Evolutionary conservation across 1,139 yeast species (phyloP).

Genomic region (Debaryomyces fabryi): DNA sequence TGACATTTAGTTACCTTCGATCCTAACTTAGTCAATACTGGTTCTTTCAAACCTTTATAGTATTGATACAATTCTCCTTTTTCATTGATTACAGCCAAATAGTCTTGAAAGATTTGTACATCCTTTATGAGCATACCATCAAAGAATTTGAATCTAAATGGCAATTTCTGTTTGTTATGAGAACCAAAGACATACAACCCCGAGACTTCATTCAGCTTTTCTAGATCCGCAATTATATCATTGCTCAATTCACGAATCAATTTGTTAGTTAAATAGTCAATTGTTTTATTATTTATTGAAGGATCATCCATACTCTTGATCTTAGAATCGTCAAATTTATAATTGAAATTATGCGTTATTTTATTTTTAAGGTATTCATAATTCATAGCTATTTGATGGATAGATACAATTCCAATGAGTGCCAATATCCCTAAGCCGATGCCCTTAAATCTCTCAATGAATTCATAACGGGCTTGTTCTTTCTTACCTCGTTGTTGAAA

Average conservation of each 20-base stretch:
- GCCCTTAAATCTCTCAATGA: conserved; percentile 40
- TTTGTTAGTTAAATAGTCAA: conserved; percentile 27
- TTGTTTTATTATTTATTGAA: conserved; percentile 29
- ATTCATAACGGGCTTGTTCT: conserved; percentile 28
- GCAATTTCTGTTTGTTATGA: conserved; percentile 45
- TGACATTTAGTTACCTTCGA: conserved; percentile 51
- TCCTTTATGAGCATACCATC: conserved; percentile 63
- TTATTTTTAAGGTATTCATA: conserved; percentile 38
- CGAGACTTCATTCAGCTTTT: conserved; percentile 27
- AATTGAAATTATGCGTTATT: conserved; percentile 29
- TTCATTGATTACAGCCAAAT: conserved; percentile 62
- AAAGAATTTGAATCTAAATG: conserved; percentile 64
- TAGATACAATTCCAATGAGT: conserved; percentile 36
- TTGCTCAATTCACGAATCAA: conserved; percentile 36
- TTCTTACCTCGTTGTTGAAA: conserved; percentile 25
- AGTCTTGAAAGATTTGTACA: conserved; percentile 52
- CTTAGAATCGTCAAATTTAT: conserved; percentile 33
- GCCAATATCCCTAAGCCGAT: conserved; percentile 28
- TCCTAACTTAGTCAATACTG: conserved; percentile 36
- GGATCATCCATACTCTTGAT: conserved; percentile 32
- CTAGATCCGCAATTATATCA: conserved; percentile 24
- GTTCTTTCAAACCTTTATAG: conserved; percentile 42
- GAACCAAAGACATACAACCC: conserved; percentile 48
- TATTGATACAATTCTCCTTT: conserved; percentile 80
- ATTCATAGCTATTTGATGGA: conserved; percentile 46